Conservation (phyloP, 768 basidiomycete species). For the Mycena alexandri region DNA sequence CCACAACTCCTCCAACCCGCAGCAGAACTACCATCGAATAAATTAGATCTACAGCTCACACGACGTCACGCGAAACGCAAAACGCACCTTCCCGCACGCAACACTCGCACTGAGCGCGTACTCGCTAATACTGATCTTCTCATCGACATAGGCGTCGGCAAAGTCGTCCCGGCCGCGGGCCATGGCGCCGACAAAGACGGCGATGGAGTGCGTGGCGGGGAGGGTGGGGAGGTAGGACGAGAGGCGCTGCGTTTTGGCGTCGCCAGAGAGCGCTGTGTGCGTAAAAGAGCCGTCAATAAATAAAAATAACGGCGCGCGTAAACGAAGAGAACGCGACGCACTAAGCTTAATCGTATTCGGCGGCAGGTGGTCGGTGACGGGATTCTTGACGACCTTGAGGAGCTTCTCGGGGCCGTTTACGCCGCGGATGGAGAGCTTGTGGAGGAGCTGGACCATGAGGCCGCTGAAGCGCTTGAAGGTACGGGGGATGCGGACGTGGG, state of each 20-base stretch:
- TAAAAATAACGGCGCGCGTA: not conserved
- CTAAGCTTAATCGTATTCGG: conserved; percentile 96
- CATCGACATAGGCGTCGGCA: conserved; percentile 93
- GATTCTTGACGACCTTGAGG: conserved; percentile 98
- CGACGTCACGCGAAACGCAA: too few species aligned
- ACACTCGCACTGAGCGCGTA: conserved; percentile 94
- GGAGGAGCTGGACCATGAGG: conserved; percentile 98
- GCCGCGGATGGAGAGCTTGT: conserved; percentile 94
- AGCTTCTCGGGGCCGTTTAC: conserved; percentile 98
- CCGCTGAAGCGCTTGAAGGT: conserved; percentile 99
- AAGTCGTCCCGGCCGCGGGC: conserved; percentile 97
- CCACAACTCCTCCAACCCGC: conserved; percentile 95
- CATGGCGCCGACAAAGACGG: conserved; percentile 99
- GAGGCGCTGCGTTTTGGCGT: conserved; percentile 84
- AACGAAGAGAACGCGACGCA: conserved; percentile 55
- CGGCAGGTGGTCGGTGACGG: conserved; percentile 93
- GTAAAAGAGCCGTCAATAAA: conserved; percentile 2
- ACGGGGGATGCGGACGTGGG: conserved; percentile 95
- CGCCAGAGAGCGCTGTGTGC: conserved; percentile 86
- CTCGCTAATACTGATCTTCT: conserved; percentile 96
- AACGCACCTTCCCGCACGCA: conserved; percentile 93
- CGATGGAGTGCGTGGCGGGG: conserved; percentile 89
- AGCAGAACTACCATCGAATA: conserved; percentile 95
- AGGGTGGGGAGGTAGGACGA: conserved; percentile 88
- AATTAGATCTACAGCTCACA: too few species aligned